Evolutionary conservation across 2,329 filamentous ascomycete genomes (phyloP).

Genomic region (Trichoderma koningiopsis): DNA sequence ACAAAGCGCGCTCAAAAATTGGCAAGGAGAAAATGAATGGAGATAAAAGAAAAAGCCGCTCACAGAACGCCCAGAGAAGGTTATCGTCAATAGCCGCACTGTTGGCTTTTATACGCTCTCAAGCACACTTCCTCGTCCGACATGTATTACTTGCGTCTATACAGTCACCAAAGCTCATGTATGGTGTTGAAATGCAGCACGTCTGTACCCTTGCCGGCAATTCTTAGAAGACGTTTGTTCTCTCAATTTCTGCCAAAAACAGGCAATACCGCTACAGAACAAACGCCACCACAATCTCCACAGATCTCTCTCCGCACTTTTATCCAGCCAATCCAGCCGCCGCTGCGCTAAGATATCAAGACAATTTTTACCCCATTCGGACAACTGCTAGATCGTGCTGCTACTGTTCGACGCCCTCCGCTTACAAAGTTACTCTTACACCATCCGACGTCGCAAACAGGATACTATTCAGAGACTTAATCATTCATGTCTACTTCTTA

Average conservation of each 20-base stretch:
- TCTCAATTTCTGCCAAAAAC: slow-evolving; percentile 4
- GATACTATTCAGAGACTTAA: slow-evolving; percentile 1
- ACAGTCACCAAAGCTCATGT: neutral
- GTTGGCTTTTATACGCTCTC: neutral
- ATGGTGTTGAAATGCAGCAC: neutral
- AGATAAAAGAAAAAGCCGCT: neutral
- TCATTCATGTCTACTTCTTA: neutral
- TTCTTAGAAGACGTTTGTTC: neutral
- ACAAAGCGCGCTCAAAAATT: neutral
- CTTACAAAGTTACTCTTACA: neutral
- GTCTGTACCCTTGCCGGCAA: neutral
- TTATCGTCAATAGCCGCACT: neutral
- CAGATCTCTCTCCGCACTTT: slow-evolving; percentile 18
- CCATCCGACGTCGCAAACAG: neutral
- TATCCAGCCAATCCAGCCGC: slow-evolving; percentile 2
- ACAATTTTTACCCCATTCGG: neutral
- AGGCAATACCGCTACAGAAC: slow-evolving; percentile 16
- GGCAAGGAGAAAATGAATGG: neutral
- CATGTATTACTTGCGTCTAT: neutral
- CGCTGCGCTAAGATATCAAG: neutral
- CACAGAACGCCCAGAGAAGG: neutral
- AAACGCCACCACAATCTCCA: slow-evolving; percentile 15
- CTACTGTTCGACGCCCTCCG: neutral
- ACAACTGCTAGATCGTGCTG: neutral
- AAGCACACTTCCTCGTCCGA: neutral